phyloP scores from a whole-genome alignment of 108 stramenopile genomes.

The Discostella pseudostelligera region DNA sequence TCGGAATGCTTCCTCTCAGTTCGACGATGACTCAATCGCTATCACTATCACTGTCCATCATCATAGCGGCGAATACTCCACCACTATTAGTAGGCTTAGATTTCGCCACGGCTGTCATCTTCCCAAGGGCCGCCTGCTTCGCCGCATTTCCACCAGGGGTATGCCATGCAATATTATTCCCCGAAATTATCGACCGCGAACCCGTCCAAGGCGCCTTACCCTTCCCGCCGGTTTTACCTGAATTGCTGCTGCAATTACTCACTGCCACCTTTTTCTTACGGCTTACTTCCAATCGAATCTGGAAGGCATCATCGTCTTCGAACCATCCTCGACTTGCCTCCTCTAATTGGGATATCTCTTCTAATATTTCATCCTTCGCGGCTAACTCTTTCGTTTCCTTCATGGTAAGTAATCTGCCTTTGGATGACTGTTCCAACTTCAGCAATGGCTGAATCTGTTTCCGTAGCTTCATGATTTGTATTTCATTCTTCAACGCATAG shows the following conservation, averaged over 20 bases:
- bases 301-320: slow-evolving; percentile 70
- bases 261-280: slow-evolving; percentile 33
- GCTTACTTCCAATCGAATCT: slow-evolving; percentile 43
- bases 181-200: slow-evolving; percentile 14
- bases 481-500: slow-evolving; percentile 48
- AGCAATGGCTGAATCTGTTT: slow-evolving; percentile 51
- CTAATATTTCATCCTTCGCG: slow-evolving; percentile 69
- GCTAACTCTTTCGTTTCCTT: slow-evolving; percentile 73
- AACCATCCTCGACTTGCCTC: slow-evolving; percentile 72
- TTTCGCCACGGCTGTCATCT: slow-evolving; percentile 33
- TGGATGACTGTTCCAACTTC: slow-evolving; percentile 58
- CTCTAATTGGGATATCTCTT: slow-evolving; percentile 69
- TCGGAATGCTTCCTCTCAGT: no score
- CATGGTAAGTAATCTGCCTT: slow-evolving; percentile 65
- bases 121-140: slow-evolving; percentile 21
- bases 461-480: slow-evolving; percentile 53
- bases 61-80: slow-evolving; percentile 74
- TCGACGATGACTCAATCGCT: slow-evolving; percentile 52
- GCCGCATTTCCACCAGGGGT: slow-evolving; percentile 39
- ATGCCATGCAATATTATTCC: slow-evolving; percentile 36
- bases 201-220: slow-evolving; percentile 35
- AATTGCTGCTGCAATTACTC: slow-evolving; percentile 7
- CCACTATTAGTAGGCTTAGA: slow-evolving; percentile 25
- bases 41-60: slow-evolving; percentile 78
- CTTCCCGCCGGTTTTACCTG: background rate